Conservation (phyloP, 108 stramenopile species). For the Fragilariopsis cylindrus region DNA sequence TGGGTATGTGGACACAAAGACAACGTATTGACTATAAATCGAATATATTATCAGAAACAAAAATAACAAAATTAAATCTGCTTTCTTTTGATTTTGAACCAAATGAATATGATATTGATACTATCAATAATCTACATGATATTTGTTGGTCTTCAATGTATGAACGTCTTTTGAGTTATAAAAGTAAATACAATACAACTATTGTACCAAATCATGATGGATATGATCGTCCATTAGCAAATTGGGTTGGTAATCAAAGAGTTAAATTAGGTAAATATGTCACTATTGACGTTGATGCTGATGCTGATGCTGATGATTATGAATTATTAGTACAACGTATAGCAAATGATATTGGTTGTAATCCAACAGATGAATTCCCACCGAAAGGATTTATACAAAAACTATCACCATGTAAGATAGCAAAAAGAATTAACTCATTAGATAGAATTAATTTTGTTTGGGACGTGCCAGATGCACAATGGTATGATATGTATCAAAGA, state of each 20-base stretch:
- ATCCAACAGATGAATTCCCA: not conserved
- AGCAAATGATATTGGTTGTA: conserved; percentile 6
- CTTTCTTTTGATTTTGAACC: conserved; percentile 13
- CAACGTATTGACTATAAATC: conserved; percentile 3
- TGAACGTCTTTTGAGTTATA: conserved; percentile 14
- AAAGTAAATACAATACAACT: conserved; percentile 14
- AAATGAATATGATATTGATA: not conserved
- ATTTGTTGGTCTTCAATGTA: conserved; percentile 20
- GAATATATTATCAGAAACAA: not conserved
- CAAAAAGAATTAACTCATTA: not conserved
- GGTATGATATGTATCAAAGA: conserved; percentile 15
- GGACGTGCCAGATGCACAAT: conserved; percentile 14
- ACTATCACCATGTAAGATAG: not conserved
- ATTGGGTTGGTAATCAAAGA: conserved; percentile 13
- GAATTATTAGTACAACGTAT: conserved; percentile 3
- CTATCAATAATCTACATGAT: not conserved
- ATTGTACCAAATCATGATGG: conserved; percentile 20
- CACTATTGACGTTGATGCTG: not conserved
- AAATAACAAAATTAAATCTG: conserved; percentile 2
- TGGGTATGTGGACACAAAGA: conserved; percentile 1
- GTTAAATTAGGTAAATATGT: conserved; percentile 10
- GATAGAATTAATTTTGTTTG: conserved; percentile 24
- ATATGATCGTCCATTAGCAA: conserved; percentile 11
- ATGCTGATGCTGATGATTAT: conserved; percentile 3
- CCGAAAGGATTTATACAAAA: conserved; percentile 12